Conservation (phyloP, 1,284 basidiomycete species). For the Megacollybia platyphylla region DNA sequence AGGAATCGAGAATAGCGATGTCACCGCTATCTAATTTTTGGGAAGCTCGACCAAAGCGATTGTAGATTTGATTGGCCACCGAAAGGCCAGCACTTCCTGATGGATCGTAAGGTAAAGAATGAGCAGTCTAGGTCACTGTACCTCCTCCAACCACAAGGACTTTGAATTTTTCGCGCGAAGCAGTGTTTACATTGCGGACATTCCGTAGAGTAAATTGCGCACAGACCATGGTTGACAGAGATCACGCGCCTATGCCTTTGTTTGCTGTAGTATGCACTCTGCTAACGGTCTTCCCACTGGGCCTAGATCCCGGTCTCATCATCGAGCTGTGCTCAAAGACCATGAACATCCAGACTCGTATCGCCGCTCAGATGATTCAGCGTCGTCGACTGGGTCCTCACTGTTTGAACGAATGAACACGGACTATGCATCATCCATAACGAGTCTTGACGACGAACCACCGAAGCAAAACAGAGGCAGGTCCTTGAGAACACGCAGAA, state of each 20-base stretch:
- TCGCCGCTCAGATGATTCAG: slow-evolving; percentile 10
- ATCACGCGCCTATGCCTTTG: neutral
- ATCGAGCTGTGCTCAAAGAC: slow-evolving; percentile 13
- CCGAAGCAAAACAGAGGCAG: neutral
- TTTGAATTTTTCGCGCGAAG: slow-evolving; percentile 33
- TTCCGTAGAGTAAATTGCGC: neutral
- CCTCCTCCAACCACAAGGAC: slow-evolving; percentile 55
- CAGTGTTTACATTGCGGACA: slow-evolving; percentile 20
- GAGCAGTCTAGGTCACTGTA: slow-evolving; percentile 10
- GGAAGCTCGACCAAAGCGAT: slow-evolving; percentile 58
- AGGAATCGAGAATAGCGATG: slow-evolving; percentile 73
- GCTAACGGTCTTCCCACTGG: slow-evolving; percentile 13
- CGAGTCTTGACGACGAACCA: slow-evolving; percentile 17
- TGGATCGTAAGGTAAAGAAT: neutral
- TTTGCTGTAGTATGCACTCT: neutral
- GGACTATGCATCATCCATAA: slow-evolving; percentile 27
- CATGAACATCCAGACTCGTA: neutral
- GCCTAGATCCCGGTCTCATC: slow-evolving; percentile 13
- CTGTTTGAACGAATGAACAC: slow-evolving; percentile 15
- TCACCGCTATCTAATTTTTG: slow-evolving; percentile 62
- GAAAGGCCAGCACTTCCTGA: slow-evolving; percentile 69
- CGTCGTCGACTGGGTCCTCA: slow-evolving; percentile 18
- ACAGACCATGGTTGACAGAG: neutral
- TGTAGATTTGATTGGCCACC: slow-evolving; percentile 74
- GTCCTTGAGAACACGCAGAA: slow-evolving; percentile 3